These are phyloP conservation scores for Colletotrichum aenigma DNA, from an alignment of 2,329 filamentous ascomycete species.

Conservation along the genomic window DNA sequence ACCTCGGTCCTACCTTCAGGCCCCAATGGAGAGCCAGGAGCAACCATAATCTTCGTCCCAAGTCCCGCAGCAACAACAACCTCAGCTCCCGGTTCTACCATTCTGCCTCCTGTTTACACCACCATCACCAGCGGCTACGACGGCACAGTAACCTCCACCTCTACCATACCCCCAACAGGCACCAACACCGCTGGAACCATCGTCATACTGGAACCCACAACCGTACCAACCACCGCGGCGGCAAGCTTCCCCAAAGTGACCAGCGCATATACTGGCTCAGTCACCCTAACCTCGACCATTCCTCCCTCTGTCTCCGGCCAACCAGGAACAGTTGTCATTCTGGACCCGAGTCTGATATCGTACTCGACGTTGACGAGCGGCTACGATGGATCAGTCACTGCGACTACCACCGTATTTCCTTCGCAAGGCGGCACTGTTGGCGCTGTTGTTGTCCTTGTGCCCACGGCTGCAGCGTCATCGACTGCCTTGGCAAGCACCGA, in stretches of 20 bases:
- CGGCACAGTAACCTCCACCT: background rate
- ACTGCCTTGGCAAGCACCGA: accelerated
- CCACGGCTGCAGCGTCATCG: background rate
- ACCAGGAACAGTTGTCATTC: background rate
- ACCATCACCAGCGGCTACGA: background rate
- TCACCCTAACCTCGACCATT: background rate
- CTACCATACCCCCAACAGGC: background rate
- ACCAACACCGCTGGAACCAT: background rate
- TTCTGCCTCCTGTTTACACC: background rate
- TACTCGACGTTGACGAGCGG: background rate
- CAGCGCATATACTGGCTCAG: background rate
- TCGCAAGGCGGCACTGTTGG: background rate
- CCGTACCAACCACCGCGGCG: background rate
- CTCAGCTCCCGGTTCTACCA: background rate
- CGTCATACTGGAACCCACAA: background rate
- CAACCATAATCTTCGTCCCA: background rate
- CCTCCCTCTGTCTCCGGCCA: background rate
- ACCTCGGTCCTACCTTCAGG: background rate
- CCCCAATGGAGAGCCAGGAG: background rate
- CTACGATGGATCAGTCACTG: background rate
- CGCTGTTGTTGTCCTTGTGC: background rate
- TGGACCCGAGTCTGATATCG: background rate
- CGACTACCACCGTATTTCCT: background rate
- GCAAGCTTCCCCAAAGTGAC: background rate
- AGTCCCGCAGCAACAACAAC: background rate